Percentiles rank a stretch among this genome's conserved stretches.
These are phyloP conservation scores for Stachybotrys echinatus DNA, from an alignment of 2,329 filamentous ascomycete genomes.

Conservation along the genomic window DNA sequence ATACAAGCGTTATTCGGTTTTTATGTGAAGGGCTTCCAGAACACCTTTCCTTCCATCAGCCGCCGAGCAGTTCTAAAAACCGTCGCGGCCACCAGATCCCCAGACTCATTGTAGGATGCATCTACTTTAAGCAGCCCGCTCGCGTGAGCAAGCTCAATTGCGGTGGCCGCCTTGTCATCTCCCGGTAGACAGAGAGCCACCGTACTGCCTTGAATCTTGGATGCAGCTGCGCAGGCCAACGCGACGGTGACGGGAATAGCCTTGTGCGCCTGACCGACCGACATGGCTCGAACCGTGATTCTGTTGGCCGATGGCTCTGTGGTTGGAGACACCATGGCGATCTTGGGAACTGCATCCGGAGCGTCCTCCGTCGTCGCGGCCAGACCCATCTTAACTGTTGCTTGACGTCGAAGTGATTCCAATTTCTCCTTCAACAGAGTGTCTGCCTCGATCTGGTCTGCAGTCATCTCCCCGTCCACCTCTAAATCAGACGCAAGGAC, in stretches of 20 bases:
- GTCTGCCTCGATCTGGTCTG: conserved; percentile 43
- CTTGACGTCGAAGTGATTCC: conserved; percentile 47
- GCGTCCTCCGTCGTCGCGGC: conserved; percentile 23
- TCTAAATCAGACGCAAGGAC: conserved; percentile 45
- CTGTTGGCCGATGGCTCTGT: conserved; percentile 22
- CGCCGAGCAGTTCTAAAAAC: conserved; percentile 42
- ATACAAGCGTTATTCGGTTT: no score
- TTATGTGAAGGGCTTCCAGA: conserved; percentile 12
- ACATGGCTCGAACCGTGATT: conserved; percentile 39
- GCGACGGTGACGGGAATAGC: conserved; percentile 46
- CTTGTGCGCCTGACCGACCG: conserved; percentile 43
- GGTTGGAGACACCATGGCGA: conserved; percentile 46
- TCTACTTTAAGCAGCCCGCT: conserved; percentile 28
- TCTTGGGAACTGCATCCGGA: conserved; percentile 53
- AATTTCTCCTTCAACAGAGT: conserved; percentile 34
- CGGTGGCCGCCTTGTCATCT: conserved; percentile 14
- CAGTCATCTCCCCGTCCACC: conserved; percentile 43
- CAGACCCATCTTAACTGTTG: conserved; percentile 53
- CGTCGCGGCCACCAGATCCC: conserved; percentile 28
- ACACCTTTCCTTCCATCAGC: conserved; percentile 39
- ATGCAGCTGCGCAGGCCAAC: conserved; percentile 28
- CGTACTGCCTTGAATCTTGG: conserved; percentile 33
- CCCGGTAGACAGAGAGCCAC: conserved; percentile 22
- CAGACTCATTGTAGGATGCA: conserved; percentile 25
- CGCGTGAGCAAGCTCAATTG: conserved; percentile 37